Conservation (phyloP, 1,284 basidiomycete species). For the Austropuccinia psidii region DNA sequence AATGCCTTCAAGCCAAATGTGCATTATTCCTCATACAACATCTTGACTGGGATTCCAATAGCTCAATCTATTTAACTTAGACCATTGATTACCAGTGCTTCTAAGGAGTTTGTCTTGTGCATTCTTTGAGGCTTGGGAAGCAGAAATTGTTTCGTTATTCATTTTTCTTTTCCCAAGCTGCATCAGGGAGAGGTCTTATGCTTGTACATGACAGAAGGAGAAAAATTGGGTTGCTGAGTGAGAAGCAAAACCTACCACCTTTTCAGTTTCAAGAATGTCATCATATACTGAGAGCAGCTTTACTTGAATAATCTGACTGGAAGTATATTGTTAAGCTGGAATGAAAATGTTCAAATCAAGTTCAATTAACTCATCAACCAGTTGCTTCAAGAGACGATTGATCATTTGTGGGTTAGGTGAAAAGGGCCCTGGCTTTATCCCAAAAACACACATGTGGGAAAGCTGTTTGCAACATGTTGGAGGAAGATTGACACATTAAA, state of each 20-base stretch:
- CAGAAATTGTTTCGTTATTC: background rate
- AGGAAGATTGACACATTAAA: constrained; percentile 8
- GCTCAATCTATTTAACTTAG: constrained; percentile 10
- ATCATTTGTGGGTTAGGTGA: background rate
- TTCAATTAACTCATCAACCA: background rate
- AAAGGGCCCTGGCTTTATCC: background rate
- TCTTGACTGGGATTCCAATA: constrained; percentile 14
- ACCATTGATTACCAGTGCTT: constrained; percentile 12
- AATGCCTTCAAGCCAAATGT: constrained; percentile 27
- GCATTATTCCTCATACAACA: constrained; percentile 23
- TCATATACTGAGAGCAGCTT: background rate
- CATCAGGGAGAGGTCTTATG: background rate
- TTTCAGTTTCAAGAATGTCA: constrained; percentile 2
- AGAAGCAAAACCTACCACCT: constrained; percentile 1
- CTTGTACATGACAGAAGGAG: constrained; percentile 6
- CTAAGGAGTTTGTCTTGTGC: constrained; percentile 5
- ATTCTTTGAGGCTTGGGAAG: background rate
- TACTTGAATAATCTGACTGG: background rate
- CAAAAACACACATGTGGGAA: background rate
- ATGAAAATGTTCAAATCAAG: too few relatives aligned
- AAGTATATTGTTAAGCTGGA: constrained; percentile 7
- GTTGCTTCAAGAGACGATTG: background rate
- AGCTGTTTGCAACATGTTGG: background rate
- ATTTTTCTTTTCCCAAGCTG: background rate
- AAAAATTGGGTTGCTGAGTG: constrained; percentile 14